Percentiles rank a stretch among this genome's conserved stretches.
Evolutionary conservation across 1,284 basidiomycete genomes (phyloP).

Genomic region (Ceratobasidium theobromae): DNA sequence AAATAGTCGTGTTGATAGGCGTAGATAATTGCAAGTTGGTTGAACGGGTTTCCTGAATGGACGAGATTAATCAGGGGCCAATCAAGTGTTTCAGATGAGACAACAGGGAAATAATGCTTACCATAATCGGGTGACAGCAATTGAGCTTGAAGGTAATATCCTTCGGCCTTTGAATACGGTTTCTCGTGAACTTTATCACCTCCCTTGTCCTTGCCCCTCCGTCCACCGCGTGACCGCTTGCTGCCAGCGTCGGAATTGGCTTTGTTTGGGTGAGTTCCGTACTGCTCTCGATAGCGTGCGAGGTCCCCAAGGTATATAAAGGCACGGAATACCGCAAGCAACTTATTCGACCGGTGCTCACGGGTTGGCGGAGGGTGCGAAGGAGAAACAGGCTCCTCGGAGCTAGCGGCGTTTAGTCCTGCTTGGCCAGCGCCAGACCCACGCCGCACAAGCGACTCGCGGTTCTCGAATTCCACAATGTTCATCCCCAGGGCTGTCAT

Average conservation of each 20-base stretch:
- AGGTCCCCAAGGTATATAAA: constrained; percentile 93
- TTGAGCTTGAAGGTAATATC: constrained; percentile 83
- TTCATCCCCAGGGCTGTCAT: constrained; percentile 60
- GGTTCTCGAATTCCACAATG: constrained; percentile 35
- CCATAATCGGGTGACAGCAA: constrained; percentile 71
- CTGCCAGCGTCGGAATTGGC: background rate
- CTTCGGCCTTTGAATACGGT: constrained; percentile 70
- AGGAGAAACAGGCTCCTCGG: background rate
- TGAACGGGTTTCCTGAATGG: constrained; percentile 78
- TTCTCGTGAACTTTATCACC: constrained; percentile 52
- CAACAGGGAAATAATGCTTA: constrained; percentile 37
- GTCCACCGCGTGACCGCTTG: constrained; percentile 17
- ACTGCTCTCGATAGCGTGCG: constrained; percentile 89
- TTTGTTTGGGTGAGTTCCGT: constrained; percentile 58
- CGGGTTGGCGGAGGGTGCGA: constrained; percentile 47
- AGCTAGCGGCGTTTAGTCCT: constrained; percentile 9
- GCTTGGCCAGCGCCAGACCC: no score
- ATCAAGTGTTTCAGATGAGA: background rate
- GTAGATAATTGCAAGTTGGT: constrained; percentile 92
- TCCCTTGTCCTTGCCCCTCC: constrained; percentile 39
- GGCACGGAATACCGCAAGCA: constrained; percentile 80
- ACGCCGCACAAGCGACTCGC: constrained; percentile 31
- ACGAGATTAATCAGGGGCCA: no score
- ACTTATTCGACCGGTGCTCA: constrained; percentile 60
- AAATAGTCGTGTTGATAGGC: constrained; percentile 85